A percentile compares a stretch with the other conserved stretches of the same genome.
Conservation (phyloP, 805 yeast genomes). For the Wickerhamiella azyma region DNA sequence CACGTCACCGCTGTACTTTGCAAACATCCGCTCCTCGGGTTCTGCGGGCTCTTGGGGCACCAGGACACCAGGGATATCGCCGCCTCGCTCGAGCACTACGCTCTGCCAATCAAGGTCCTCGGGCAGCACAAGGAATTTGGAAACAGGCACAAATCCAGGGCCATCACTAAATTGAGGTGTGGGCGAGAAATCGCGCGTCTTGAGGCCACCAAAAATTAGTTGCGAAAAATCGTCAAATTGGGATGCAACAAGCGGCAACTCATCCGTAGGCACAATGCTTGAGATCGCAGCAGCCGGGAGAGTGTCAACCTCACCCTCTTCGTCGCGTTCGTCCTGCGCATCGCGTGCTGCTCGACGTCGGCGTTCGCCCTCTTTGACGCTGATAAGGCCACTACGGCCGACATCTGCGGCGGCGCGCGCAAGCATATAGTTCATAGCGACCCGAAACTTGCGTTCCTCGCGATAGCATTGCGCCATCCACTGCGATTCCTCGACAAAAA, state of each 20-base stretch:
- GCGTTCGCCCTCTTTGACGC: too few relatives aligned
- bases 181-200: not conserved
- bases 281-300: not conserved
- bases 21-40: conserved; percentile 15
- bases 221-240: not conserved
- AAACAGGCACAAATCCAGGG: not conserved
- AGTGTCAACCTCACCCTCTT: not conserved
- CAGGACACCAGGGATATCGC: conserved; percentile 16
- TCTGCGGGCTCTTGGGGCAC: conserved; percentile 14
- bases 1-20: conserved; percentile 23
- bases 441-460: conserved; percentile 55
- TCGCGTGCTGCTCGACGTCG: too few relatives aligned
- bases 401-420: conserved; percentile 29
- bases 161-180: not conserved
- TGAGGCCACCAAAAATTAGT: not conserved
- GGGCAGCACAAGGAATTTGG: conserved; percentile 20
- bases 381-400: conserved; percentile 48
- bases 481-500: conserved; percentile 57
- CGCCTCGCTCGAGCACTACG: conserved; percentile 20
- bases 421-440: conserved; percentile 45
- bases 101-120: conserved; percentile 23
- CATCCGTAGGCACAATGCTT: not conserved
- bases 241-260: not conserved
- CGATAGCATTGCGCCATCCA: conserved; percentile 74
- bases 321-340: not conserved